phyloP scores from a whole-genome alignment of 495 filamentous ascomycete genomes.

The Penicillium macrosclerotiorum region DNA sequence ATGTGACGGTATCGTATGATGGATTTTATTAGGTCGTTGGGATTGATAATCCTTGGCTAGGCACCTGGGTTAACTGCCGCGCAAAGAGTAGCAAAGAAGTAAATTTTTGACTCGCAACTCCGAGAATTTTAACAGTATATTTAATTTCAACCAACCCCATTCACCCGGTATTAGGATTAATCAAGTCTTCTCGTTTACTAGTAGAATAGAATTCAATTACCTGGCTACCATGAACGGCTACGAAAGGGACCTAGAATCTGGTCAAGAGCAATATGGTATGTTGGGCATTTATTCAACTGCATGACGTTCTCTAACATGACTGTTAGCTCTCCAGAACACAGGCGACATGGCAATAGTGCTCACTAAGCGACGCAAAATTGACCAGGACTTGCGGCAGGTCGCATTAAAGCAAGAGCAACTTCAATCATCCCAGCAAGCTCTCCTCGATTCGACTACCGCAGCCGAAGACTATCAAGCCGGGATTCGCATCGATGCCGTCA shows the following conservation, averaged over 20 bases:
- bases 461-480: slow-evolving; percentile 7
- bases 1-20: too few relatives aligned
- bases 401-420: slow-evolving; percentile 1
- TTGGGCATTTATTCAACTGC: not conserved
- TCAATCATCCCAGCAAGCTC: slow-evolving; percentile 13
- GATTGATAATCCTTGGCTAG: too few relatives aligned
- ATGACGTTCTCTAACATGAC: not conserved
- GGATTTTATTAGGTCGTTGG: too few relatives aligned
- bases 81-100: too few relatives aligned
- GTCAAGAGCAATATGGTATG: slow-evolving; percentile 2
- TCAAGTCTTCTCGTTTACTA: not conserved
- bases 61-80: too few relatives aligned
- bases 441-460: slow-evolving; percentile 11
- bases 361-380: slow-evolving; percentile 1
- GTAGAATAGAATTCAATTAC: not conserved
- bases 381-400: not conserved
- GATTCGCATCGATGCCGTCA: slow-evolving; percentile 45
- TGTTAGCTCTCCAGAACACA: not conserved
- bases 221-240: not conserved
- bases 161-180: too few relatives aligned
- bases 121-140: not conserved
- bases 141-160: not conserved
- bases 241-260: not conserved
- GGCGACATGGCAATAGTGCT: not conserved
- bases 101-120: not conserved